Evolutionary conservation across 108 stramenopile genomes (phyloP).

Genomic region (Cylindrotheca closterium): DNA sequence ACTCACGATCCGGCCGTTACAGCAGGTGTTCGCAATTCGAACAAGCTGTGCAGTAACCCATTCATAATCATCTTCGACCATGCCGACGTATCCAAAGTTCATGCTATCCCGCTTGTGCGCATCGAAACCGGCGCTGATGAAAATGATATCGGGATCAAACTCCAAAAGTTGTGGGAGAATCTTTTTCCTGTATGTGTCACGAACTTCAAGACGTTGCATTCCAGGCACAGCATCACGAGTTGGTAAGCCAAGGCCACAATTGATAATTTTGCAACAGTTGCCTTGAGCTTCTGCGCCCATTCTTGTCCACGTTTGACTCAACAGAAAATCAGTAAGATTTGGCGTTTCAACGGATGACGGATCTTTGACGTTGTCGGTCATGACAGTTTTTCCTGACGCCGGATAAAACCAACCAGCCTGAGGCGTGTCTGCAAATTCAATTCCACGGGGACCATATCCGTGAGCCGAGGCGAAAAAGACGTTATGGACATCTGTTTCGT

Average conservation of each 20-base stretch:
- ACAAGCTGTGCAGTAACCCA: conserved; percentile 94
- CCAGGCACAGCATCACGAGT: conserved; percentile 65
- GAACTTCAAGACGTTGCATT: conserved; percentile 82
- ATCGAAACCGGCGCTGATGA: conserved; percentile 99
- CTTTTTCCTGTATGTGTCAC: conserved; percentile 86
- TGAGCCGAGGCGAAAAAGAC: conserved; percentile 92
- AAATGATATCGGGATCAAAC: conserved; percentile 96
- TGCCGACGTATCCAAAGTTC: conserved; percentile 94
- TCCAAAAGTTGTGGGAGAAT: conserved; percentile 78
- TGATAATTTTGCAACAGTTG: conserved; percentile 87
- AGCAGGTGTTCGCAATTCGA: conserved; percentile 92
- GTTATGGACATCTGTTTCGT: conserved; percentile 86
- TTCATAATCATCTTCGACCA: conserved; percentile 98
- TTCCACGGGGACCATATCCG: conserved; percentile 88
- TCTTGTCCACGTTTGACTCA: conserved; percentile 84
- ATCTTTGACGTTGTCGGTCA: conserved; percentile 55
- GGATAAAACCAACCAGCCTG: conserved; percentile 90
- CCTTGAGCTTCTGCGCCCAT: conserved; percentile 76
- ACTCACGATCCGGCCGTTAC: conserved; percentile 91
- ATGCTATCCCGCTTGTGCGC: conserved; percentile 90
- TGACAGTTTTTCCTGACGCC: conserved; percentile 73
- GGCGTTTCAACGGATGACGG: conserved; percentile 69
- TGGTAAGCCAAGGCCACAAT: conserved; percentile 80
- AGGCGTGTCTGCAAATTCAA: conserved; percentile 48
- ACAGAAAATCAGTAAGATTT: conserved; percentile 71